Evolutionary conservation across 257 asterid species (phyloP), one percentile per base, ranked within the genome.

Genomic region (Fraxinus pennsylvanica): DNA sequence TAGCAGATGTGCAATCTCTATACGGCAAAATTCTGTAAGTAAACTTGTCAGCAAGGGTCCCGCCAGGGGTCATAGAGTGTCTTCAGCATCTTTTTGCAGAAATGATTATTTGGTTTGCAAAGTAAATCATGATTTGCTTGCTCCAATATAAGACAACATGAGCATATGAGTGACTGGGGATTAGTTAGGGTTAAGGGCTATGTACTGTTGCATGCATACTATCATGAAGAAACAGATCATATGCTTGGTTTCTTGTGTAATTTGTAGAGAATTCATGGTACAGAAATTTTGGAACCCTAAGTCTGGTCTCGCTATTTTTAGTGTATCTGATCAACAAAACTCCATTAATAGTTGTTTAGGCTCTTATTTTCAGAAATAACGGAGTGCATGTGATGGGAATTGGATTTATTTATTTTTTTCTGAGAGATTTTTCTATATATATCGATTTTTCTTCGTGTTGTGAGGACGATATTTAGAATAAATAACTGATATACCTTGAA

Each of bases 71-170:
- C 69, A 63, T 9, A 27, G 69, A 63, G 69, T 61, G 32, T 59
- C 32, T n/a, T 22, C 68, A 61, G 61, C 29, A 61, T 61, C 14
- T 61, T 21, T 61, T 61, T 21, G 14, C 29, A 22, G 29, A 61
- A 61, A 61, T 63, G 33, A 63, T 63, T 22, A 63, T 4, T 59
- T 10, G 69, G 69, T 8, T 10, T 63, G 33, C 36, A 27, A 57
- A 63, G 69, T 63, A 63, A 63, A 63, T 22, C 69, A 63, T 63
- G 36, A 63, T 63, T 63, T 63, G 30, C 29, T n/a, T 61, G 68
- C 68, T 61, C 32, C 68, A 61, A 61, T 6, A 61, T 22, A 21
- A 61, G 68, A 61, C 68, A 61, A 61, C 68, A 61, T 8, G 8
- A 21, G 68, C 68, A 61, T 61, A 61, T 61, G 14, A 21, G 32